Base-by-base conservation (phyloP, 2,329 filamentous ascomycete genomes). In the Xylogone sp. region DNA sequence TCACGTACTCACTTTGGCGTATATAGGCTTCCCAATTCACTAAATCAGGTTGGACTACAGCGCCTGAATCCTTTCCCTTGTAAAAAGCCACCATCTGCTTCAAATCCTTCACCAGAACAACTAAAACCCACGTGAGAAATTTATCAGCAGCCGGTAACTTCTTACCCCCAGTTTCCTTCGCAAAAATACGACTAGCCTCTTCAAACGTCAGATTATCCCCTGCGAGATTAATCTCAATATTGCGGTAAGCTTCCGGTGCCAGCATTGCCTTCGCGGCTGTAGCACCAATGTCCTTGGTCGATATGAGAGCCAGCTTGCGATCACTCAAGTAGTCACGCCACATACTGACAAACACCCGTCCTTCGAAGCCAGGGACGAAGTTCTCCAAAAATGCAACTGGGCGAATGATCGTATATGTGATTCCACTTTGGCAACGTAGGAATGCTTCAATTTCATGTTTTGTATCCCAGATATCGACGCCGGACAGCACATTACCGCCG, bases 311-410 rank as follows among this genome's bases (percentile, higher is more conserved):
- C 42, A 75, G 53, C 3, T 61, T 58, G 19, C 54, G 56, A 53
- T 67, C 68, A 8, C 51, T 42, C 29, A 61, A 53, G 22, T 60
- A 53, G n/a, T 58, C 53, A 18, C 46, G 46, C 60, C 59, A 62
- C 55, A 62, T 62, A 10, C 58, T 51, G 12, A 58, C 55, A 22
- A 64, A 62, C 2, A 52, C 55, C 21, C 59, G 59, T 7, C 60
- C 60, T 2, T 49, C 22, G 27, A 64, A 60, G 34, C 60, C 56
- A 2, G 58, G 54, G 12, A 57, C 58, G 16, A 64, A 48, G 62
- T 74, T 74, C 3, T 84, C 80, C 65, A 81, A 75, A 66, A 84
- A 84, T 0, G 75, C 76, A 0, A 75, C 73, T 0, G 80, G 81
- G 2, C 80, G 72, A 3, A 84, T 68, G 43, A 84, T 77, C 0